phyloP scores from a whole-genome alignment of 1,139 yeast species.

The Blastobotrys arbuscula region DNA sequence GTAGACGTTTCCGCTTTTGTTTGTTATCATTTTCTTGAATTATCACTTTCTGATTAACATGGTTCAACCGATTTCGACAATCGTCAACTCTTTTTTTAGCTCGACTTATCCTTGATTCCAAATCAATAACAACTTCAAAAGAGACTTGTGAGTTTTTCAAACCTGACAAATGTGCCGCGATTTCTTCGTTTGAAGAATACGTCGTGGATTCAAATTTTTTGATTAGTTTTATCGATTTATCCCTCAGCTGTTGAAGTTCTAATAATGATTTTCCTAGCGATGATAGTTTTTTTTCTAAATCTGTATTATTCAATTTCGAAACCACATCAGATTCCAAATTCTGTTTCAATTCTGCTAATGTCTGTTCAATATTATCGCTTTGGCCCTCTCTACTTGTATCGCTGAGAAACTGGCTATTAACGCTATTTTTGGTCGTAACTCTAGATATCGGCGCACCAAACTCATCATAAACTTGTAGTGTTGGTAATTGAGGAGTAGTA shows the following conservation, averaged over 20 bases:
- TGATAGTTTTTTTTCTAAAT: constrained; percentile 16
- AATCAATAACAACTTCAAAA: constrained; percentile 20
- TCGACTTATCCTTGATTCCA: constrained; percentile 21
- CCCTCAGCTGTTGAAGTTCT: constrained; percentile 18
- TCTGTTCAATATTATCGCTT: constrained; percentile 13
- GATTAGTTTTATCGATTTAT: constrained; percentile 18
- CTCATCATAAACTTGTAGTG: constrained; percentile 1
- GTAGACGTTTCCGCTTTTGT: constrained; percentile 27
- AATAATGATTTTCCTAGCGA: constrained; percentile 20
- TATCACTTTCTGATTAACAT: constrained; percentile 20
- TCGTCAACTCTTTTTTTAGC: constrained; percentile 24
- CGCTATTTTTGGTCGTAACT: not conserved
- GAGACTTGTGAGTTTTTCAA: constrained; percentile 18
- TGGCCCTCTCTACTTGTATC: not conserved
- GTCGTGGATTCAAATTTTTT: constrained; percentile 14
- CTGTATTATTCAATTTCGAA: constrained; percentile 18
- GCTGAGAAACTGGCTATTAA: not conserved
- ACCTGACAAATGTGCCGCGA: constrained; percentile 17
- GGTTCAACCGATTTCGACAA: constrained; percentile 21
- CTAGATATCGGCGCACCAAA: not conserved
- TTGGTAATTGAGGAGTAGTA: not conserved
- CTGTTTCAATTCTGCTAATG: constrained; percentile 18
- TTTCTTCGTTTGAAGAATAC: constrained; percentile 15
- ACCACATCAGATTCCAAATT: constrained; percentile 22
- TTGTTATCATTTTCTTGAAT: constrained; percentile 24